phyloP scores from a whole-genome alignment of 306 rosid genomes.

The Vigna reflexopilosa region DNA sequence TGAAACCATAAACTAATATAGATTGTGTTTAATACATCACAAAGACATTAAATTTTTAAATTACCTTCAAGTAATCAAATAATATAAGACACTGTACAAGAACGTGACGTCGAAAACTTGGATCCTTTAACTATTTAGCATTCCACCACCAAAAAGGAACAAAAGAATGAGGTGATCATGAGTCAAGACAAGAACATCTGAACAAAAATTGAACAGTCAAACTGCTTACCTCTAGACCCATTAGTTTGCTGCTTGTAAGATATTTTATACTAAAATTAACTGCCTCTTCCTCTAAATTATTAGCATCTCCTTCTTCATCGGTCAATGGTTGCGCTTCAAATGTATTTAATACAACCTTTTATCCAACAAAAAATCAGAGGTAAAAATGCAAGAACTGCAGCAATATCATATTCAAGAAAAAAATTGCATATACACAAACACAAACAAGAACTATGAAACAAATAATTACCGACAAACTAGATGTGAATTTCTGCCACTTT shows the following conservation, averaged over 20 bases:
- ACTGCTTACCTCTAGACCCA: conserved; percentile 88
- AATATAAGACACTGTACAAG: conserved; percentile 97
- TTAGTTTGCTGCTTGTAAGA: conserved; percentile 95
- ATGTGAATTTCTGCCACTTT: conserved; percentile 90
- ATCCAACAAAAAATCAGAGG: conserved; percentile 40
- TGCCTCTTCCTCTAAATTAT: conserved; percentile 87
- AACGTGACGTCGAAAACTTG: conserved; percentile 93
- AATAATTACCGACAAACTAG: conserved; percentile 73
- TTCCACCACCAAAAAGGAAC: conserved; percentile 26
- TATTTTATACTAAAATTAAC: conserved; percentile 93
- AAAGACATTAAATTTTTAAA: conserved; percentile 19
- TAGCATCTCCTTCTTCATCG: conserved; percentile 96
- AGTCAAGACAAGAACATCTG: conserved; percentile 38
- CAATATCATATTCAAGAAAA: conserved; percentile 7
- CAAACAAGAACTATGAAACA: conserved; percentile 33
- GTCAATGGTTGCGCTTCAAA: conserved; percentile 97
- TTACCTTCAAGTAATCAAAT: conserved; percentile 92
- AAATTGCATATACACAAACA: not conserved
- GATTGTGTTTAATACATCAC: not conserved
- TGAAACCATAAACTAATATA: conserved; percentile 40
- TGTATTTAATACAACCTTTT: conserved; percentile 80
- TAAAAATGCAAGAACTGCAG: conserved; percentile 31
- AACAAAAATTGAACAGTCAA: conserved; percentile 31
- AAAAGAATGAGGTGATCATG: conserved; percentile 19
- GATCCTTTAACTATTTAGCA: conserved; percentile 78